Evolutionary conservation across 169 alveolate species (phyloP), one percentile per base, ranked within the genome.

Genomic region (Ichthyophthirius multifiliis): DNA sequence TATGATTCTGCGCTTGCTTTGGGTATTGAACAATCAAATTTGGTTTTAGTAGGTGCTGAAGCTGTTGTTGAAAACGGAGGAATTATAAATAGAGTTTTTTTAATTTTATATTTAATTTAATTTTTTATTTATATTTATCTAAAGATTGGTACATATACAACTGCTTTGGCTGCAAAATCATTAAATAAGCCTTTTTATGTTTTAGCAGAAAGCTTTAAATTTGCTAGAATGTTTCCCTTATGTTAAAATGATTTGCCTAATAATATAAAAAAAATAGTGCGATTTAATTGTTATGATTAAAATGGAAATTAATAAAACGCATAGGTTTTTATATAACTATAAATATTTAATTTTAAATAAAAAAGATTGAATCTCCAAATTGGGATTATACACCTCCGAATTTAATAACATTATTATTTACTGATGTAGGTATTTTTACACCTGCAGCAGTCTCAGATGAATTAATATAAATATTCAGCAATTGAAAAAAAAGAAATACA

Each of bases 61-160:
- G 96, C 96, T 9, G 94, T 94, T 47, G 94, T 93, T 32, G 96
- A 94, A 79, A 94, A 88, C 79, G 97, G 97, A 65, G 97, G 97
- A n/a, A 90, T 94, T 39, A 91, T 94, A 6, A 94, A 94, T 80
- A 90, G 87, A 80, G 80, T 93, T 27, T 43, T 74, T 20, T 27
- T 10, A 20, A 16, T 20, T 12, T 23, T 27, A 55, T 12, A 55
- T 13, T 2, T 27, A 27, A 0, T 1, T 9, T 0, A 55, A 55
- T 1, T 13, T 5, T 27, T 12, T 55, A 10, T 55, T 20, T 3
- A 1, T 0, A 18, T 20, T 0, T 44, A 9, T 5, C 6, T 3
- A 27, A 6, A 37, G 77, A 63, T 81, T 16, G 97, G 97, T 7
- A 89, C 96, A 20, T 90, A 83, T 65, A 88, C 93, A 0, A 63